Evolutionary conservation across 1,139 yeast species (phyloP).

Genomic region (Hyphopichia wangnamkhiaoensis): DNA sequence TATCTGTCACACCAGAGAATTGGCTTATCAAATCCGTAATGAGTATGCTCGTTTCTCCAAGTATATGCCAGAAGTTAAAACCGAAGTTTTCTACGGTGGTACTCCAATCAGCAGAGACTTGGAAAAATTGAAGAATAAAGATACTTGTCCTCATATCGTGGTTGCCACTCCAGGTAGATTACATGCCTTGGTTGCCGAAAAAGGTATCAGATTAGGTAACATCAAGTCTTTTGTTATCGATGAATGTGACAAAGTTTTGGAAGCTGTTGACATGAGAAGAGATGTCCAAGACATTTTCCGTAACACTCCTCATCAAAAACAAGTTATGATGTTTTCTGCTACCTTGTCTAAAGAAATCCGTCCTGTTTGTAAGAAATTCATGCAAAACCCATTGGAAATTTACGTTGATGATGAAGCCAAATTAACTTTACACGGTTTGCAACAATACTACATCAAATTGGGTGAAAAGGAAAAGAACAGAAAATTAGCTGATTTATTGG

Average conservation of each 20-base stretch:
- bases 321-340: conserved; percentile 99
- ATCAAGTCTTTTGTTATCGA: conserved; percentile 95
- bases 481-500: conserved; percentile 88
- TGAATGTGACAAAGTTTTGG: conserved; percentile 98
- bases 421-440: conserved; percentile 96
- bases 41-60: conserved; percentile 97
- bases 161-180: conserved; percentile 99
- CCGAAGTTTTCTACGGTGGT: conserved; percentile 98
- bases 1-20: conserved; percentile 96
- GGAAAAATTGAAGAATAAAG: conserved; percentile 87
- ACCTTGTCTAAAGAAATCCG: conserved; percentile 93
- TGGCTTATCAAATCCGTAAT: conserved; percentile 97
- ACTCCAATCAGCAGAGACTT: conserved; percentile 83
- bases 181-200: conserved; percentile 90
- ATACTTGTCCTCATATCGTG: conserved; percentile 93
- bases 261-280: conserved; percentile 91
- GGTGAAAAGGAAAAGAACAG: conserved; percentile 92
- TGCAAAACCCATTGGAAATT: conserved; percentile 97
- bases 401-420: conserved; percentile 98
- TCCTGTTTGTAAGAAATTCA: conserved; percentile 95
- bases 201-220: conserved; percentile 80
- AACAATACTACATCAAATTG: conserved; percentile 90
- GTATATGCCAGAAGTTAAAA: conserved; percentile 96
- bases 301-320: conserved; percentile 97
- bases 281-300: conserved; percentile 98